These are phyloP conservation scores for Talaromyces sp. DNA, from an alignment of 2,329 filamentous ascomycete species.

Conservation along the genomic window DNA sequence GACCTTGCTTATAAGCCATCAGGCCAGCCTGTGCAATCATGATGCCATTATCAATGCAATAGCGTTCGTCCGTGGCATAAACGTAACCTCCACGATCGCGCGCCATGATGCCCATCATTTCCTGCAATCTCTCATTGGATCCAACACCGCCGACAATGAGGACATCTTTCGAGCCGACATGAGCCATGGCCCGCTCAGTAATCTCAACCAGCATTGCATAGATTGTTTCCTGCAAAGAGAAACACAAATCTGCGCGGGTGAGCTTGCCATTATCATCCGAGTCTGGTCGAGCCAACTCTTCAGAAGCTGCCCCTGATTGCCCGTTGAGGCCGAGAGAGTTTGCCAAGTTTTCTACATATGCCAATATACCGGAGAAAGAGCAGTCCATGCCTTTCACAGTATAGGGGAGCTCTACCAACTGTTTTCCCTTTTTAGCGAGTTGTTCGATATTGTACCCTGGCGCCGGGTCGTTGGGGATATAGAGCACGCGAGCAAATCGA, in stretches of 20 bases:
- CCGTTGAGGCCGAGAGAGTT: slow-evolving; percentile 39
- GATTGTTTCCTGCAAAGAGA: slow-evolving; percentile 90
- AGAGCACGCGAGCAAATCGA: slow-evolving; percentile 84
- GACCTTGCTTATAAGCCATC: slow-evolving; percentile 76
- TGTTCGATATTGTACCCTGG: slow-evolving; percentile 98
- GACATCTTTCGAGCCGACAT: slow-evolving; percentile 86
- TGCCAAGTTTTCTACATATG: slow-evolving; percentile 74
- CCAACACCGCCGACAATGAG: slow-evolving; percentile 94
- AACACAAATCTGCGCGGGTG: slow-evolving; percentile 82
- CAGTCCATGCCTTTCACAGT: slow-evolving; percentile 99
- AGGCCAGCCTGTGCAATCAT: slow-evolving; percentile 98
- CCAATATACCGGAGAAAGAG: slow-evolving; percentile 88
- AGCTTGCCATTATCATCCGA: slow-evolving; percentile 40
- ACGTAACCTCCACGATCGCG: slow-evolving; percentile 81
- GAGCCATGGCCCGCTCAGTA: slow-evolving; percentile 96
- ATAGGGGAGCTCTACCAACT: slow-evolving; percentile 84
- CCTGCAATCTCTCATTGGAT: slow-evolving; percentile 87
- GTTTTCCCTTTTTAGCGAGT: slow-evolving; percentile 67
- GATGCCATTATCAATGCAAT: slow-evolving; percentile 98
- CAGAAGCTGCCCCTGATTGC: slow-evolving; percentile 46
- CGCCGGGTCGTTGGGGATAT: slow-evolving; percentile 91
- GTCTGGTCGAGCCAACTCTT: slow-evolving; percentile 24
- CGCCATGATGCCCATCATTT: slow-evolving; percentile 99
- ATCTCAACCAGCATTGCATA: slow-evolving; percentile 98
- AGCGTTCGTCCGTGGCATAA: slow-evolving; percentile 92